Evolutionary conservation across 2,329 filamentous ascomycete species (phyloP), one percentile per base, ranked within the genome.

Genomic region (Verticillium longisporum): DNA sequence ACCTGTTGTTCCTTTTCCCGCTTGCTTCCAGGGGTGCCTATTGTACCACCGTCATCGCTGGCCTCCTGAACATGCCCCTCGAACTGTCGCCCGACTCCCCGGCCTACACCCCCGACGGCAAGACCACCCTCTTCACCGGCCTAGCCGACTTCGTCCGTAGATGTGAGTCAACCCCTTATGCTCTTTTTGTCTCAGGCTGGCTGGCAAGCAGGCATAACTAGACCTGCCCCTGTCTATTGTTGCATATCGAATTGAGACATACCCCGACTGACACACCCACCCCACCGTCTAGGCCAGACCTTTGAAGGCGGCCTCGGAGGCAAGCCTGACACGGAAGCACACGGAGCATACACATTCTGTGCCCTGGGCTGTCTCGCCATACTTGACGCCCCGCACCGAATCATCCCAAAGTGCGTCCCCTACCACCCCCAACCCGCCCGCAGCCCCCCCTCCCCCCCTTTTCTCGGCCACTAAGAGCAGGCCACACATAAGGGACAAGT

Each of bases 331-430:
- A 88, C 89, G 65, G 95, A 99, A 81, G 95, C 94, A 60, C 95
- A 99, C 76, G 95, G 95, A 63, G 95, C 92, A 65, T 99, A 98
- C 77, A 91, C 94, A 32, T 98, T 98, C 76, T 97, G 94, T 76
- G 93, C 91, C 61, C 79, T 99, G 62, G 95, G 89, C 60, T 96
- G 91, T 75, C 83, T 99, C 60, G 89, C 91, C 69, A 91, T 98
- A 65, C 78, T 98, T 56, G 92, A 91, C 69, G 82, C 88, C 61
- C 94, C 95, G 61, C 83, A 90, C 72, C 81, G 85, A 67, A 89
- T 85, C 64, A 86, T 97, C 66, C 82, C 86, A 63, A 87, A 83
- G 85, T 94, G 84, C 72, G 83, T 60, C 62, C 62, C 63, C 57
- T 55, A 33, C 63, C 58, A 60, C 59, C 55, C 53, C 55, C 36